Evolutionary conservation across 202 grass and related monocot genomes (phyloP), one percentile per base, ranked within the genome.

Genomic region (Tripidium arundinaceum): DNA sequence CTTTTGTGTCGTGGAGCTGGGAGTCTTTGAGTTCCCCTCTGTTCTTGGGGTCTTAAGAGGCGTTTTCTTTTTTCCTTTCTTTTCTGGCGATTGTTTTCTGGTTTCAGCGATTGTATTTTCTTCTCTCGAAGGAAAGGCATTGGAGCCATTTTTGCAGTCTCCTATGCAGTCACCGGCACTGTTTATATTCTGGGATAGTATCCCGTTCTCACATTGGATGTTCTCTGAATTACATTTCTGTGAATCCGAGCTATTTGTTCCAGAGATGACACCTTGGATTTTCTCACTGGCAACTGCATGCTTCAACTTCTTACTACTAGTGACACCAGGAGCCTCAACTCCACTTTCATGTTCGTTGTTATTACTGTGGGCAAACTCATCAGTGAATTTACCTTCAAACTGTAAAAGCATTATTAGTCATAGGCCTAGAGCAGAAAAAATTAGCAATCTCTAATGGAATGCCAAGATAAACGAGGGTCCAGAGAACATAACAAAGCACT

Each of bases 361-460:
- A 33, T 4, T 33, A 4, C 31, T 33, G 31, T 33, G 31, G 31
- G 31, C 31, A 33, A 33, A 33, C 31, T 33, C 31, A 33, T 84
- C 74, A 85, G 88, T 81, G 79, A 83, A 76, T 84, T 88, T 87
- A 77, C 88, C 89, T 90, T 80, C 80, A 76, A 88, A 72, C 94
- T 97, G 85, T 64, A 80, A 18, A 87, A 79, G 34, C 57, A 78
- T 14, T 25, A 50, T 83, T 75, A 75, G 82, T 38, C 36, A 78
- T 40, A 50, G 29, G 21, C 18, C 29, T 60, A 59, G 39, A 2
- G 36, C 72, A 14, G 18, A 3, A 33, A 33, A 33, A 33, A 33
- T 3, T 33, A 33, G 31, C 31, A 33, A 33, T 33, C n/a, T 33
- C 31, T 1, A 57, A 62, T 25, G 25, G 24, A 7, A 42, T 24